Evolutionary conservation across 495 filamentous ascomycete genomes (phyloP), one percentile per base, ranked within the genome.

Genomic region (Haplographium delicatum): DNA sequence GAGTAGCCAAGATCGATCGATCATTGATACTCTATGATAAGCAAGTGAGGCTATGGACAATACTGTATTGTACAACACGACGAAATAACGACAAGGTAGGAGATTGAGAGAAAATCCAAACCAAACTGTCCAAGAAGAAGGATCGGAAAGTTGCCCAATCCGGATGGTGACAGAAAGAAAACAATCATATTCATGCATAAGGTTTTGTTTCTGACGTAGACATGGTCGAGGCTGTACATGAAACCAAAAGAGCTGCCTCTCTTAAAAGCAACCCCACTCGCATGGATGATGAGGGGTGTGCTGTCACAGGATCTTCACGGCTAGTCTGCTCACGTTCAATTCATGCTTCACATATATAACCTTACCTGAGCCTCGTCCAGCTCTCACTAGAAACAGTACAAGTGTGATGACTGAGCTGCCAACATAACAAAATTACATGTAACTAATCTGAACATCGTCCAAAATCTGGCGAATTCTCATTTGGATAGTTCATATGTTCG

Each of bases 231-330:
- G 49, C 40, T 44, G 49, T 35, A 37, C 19, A 20, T 53, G 50
- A 53, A 53, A 53, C 50, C 31, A 33, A 4, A 47, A 11, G 37
- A 15, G 19, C 48, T 44, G 20, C 34, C 46, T 39, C 46, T 11
- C 47, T 41, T 25, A 10, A 34, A 43, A 28, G 18, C 18, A 22
- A 53, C 50, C 42, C 50, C 50, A 53, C 50, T 28, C 24, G 42
- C 41, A 53, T 46, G 39, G 23, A 40, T n/a, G 42, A 30, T 44
- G 49, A 53, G 50, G 41, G 50, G 42, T 31, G 46, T n/a, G 42
- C 22, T 46, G 42, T 53, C 41, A 40, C 41, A 53, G 31, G 23
- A 30, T 45, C 31, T 45, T 22, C 49, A 33, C 26, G 35, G 23
- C 31, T 37, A 22, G n/a, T n/a, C 19, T 35, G 19, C 45, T 37